Conservation (phyloP, 2,329 filamentous ascomycete species). For the Botrytis galanthina region DNA sequence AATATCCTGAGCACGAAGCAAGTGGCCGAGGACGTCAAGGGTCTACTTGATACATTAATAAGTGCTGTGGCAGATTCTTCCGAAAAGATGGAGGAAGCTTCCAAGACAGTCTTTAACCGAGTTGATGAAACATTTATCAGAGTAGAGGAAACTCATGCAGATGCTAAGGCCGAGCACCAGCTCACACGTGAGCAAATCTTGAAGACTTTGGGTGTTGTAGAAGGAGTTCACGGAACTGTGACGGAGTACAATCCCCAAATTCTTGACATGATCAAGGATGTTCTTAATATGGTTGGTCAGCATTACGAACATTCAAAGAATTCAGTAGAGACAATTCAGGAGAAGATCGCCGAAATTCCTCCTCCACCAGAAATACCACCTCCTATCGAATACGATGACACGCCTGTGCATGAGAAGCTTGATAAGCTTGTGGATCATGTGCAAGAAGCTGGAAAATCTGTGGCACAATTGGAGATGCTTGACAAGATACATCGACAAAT, state of each 20-base stretch:
- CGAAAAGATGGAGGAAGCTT: slow-evolving; percentile 84
- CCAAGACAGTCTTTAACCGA: slow-evolving; percentile 78
- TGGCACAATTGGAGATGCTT: slow-evolving; percentile 74
- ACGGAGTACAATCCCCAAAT: slow-evolving; percentile 86
- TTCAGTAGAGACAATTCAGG: slow-evolving; percentile 54
- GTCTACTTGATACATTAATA: slow-evolving; percentile 81
- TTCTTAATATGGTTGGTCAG: slow-evolving; percentile 77
- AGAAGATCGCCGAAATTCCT: slow-evolving; percentile 55
- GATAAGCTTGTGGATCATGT: slow-evolving; percentile 61
- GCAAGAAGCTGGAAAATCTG: slow-evolving; percentile 64
- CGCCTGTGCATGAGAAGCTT: slow-evolving; percentile 56
- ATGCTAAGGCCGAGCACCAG: slow-evolving; percentile 75
- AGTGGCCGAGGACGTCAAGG: slow-evolving; percentile 81
- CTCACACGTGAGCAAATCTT: slow-evolving; percentile 78
- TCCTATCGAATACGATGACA: slow-evolving; percentile 63
- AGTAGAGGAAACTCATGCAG: slow-evolving; percentile 70
- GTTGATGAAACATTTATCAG: slow-evolving; percentile 77
- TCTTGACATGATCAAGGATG: slow-evolving; percentile 78
- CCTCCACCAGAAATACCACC: slow-evolving; percentile 55
- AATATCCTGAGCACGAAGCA: slow-evolving; percentile 72
- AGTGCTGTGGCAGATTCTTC: slow-evolving; percentile 76
- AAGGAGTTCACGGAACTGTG: slow-evolving; percentile 74
- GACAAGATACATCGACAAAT: slow-evolving; percentile 90
- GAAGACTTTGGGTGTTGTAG: slow-evolving; percentile 69
- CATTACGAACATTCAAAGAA: slow-evolving; percentile 86